Evolutionary conservation across 352 stramenopile species (phyloP).

Genomic region (Phytophthora quininea): DNA sequence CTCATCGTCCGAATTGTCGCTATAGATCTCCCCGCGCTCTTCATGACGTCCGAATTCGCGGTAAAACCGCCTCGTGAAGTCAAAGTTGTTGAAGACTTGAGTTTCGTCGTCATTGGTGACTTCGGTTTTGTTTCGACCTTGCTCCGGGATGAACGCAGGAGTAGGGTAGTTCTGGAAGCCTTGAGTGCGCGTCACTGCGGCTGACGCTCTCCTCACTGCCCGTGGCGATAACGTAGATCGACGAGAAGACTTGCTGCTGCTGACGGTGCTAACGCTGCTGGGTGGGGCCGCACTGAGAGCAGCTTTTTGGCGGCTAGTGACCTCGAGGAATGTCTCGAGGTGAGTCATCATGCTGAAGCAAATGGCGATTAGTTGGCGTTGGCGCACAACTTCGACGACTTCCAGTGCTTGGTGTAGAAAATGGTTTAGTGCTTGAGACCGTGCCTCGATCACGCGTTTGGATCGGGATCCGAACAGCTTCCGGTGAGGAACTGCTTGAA

Average conservation of each 20-base stretch:
- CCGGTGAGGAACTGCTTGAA: constrained; percentile 69
- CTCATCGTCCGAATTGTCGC: constrained; percentile 51
- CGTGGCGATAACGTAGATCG: constrained; percentile 16
- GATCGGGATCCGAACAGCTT: constrained; percentile 72
- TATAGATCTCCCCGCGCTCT: constrained; percentile 17
- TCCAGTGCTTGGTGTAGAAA: constrained; percentile 67
- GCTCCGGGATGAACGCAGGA: constrained; percentile 28
- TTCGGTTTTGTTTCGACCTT: constrained; percentile 11
- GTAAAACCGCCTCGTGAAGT: constrained; percentile 46
- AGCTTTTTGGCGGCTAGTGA: constrained; percentile 34
- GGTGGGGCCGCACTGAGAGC: constrained; percentile 10
- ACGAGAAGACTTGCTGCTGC: background rate
- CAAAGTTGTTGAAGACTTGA: constrained; percentile 36
- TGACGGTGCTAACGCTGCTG: constrained; percentile 9
- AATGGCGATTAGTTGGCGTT: constrained; percentile 67
- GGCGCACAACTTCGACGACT: constrained; percentile 58
- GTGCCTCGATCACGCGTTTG: constrained; percentile 73
- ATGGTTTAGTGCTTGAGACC: constrained; percentile 58
- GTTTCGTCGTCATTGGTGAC: constrained; percentile 19
- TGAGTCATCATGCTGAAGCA: constrained; percentile 78
- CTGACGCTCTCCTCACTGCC: constrained; percentile 26
- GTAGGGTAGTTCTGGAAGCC: constrained; percentile 33
- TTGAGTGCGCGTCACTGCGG: constrained; percentile 31
- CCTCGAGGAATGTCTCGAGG: constrained; percentile 72
- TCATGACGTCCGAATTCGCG: constrained; percentile 39